phyloP scores from a whole-genome alignment of 176 grass and related monocot species.

The Oryza glumipatula region DNA sequence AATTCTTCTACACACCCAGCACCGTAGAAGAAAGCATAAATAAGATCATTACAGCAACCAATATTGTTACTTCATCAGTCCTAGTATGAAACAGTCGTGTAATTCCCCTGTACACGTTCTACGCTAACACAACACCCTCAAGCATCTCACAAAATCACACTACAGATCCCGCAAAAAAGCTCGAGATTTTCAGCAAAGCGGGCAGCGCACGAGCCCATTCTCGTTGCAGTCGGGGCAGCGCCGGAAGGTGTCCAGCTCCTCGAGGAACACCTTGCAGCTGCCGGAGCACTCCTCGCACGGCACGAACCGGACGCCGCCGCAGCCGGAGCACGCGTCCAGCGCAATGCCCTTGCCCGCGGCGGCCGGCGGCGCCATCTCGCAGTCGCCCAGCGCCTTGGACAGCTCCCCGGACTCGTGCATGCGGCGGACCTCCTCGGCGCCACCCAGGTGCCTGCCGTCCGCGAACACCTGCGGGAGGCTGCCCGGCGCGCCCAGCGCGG shows the following conservation, averaged over 20 bases:
- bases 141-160: slow-evolving; percentile 22
- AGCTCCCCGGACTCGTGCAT: slow-evolving; percentile 86
- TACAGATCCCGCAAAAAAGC: slow-evolving; percentile 1
- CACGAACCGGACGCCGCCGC: slow-evolving; percentile 83
- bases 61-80: slow-evolving; percentile 41
- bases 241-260: slow-evolving; percentile 62
- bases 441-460: slow-evolving; percentile 67
- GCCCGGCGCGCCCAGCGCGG: slow-evolving; percentile 44
- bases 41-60: not conserved
- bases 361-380: slow-evolving; percentile 53
- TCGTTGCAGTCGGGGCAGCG: slow-evolving; percentile 93
- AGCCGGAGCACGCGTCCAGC: slow-evolving; percentile 60
- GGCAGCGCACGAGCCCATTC: slow-evolving; percentile 86
- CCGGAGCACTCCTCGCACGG: slow-evolving; percentile 93
- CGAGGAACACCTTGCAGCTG: slow-evolving; percentile 96
- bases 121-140: slow-evolving; percentile 3
- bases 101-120: slow-evolving; percentile 46
- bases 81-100: slow-evolving; percentile 36
- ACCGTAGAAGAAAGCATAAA: not conserved
- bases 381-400: slow-evolving; percentile 46
- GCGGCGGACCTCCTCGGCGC: slow-evolving; percentile 64
- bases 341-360: slow-evolving; percentile 30
- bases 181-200: slow-evolving; percentile 57
- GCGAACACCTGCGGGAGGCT: slow-evolving; percentile 74
- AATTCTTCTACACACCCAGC: slow-evolving; percentile 9